Evolutionary conservation across 495 filamentous ascomycete species (phyloP), one percentile per base, ranked within the genome.

Genomic region (Penicillium parvum): DNA sequence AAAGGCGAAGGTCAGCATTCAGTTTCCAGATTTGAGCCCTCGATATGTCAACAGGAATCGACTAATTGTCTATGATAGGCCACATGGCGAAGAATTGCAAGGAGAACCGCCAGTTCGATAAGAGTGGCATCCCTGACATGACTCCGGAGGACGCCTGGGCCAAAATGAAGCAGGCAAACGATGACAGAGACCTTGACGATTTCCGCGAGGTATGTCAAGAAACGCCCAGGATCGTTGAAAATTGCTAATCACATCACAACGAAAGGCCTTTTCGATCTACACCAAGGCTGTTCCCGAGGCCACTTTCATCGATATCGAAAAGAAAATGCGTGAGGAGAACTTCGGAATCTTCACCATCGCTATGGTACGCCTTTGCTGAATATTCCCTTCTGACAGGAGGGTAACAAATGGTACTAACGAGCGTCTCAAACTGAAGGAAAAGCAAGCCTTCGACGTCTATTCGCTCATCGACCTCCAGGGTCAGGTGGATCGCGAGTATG

Each of bases 381-480:
- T 18, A 23, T 23, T 15, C 15, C 29, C 11, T 20, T 7, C 2
- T 20, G 15, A 17, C 7, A 7, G 15, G n/a, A 35, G 32, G 10
- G 16, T 18, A 16, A 1, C 10, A 35, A 5, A 4, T 34, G 11
- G 9, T 19, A 3, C 11, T 9, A 20, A 10, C 10, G 30, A 27
- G 45, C 27, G 26, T 15, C 8, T 41, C 23, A 21, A 87, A 77
- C 74, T 83, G 45, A 69, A 74, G 9, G 70, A 79, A 25, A 44
- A 83, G 5, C 59, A 71, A 0, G 54, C 71, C 11, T 82, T 81
- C 4, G 15, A n/a, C 27, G 74, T 85, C 49, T 90, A n/a, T n/a
- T n/a, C 80, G 42, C 77, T 86, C 45, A 87, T 96, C 65, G 81
- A 92, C 46, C 74, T 95, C 7, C 84, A 95, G 49, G 92, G 92